Percentiles rank a stretch among this genome's conserved stretches.
These are phyloP conservation scores for Barnettozyma wickerhamii DNA, from an alignment of 805 yeast genomes.

Conservation along the genomic window DNA sequence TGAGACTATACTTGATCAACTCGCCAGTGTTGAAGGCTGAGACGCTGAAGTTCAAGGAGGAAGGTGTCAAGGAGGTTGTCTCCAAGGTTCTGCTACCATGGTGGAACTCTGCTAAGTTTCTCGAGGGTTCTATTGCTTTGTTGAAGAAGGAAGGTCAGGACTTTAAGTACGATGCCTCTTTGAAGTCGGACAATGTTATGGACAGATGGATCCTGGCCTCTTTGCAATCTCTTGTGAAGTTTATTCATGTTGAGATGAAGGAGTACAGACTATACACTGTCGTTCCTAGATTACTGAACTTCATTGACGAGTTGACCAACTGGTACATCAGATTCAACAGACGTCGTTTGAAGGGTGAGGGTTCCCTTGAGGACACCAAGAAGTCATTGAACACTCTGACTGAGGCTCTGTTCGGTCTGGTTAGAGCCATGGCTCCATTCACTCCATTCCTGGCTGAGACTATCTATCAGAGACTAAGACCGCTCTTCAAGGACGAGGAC, in stretches of 20 bases:
- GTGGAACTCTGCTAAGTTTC: conserved; percentile 97
- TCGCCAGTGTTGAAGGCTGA: conserved; percentile 98
- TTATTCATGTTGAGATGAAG: conserved; percentile 85
- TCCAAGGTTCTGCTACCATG: conserved; percentile 95
- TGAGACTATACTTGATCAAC: conserved; percentile 91
- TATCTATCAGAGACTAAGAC: conserved; percentile 73
- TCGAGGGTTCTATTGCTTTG: conserved; percentile 88
- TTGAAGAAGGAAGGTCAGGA: conserved; percentile 68
- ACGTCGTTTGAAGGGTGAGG: conserved; percentile 94
- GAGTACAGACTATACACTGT: conserved; percentile 92
- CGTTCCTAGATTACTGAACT: conserved; percentile 83
- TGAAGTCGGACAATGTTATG: conserved; percentile 83
- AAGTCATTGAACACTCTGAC: conserved; percentile 87
- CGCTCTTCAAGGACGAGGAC: conserved; percentile 54
- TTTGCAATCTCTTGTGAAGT: conserved; percentile 84
- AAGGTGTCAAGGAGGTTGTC: conserved; percentile 97
- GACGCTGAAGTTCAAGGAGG: conserved; percentile 94
- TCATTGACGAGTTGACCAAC: conserved; percentile 93
- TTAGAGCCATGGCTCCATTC: conserved; percentile 98
- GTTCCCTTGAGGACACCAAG: conserved; percentile 77
- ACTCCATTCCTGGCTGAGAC: conserved; percentile 94
- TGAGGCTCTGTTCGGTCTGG: conserved; percentile 83
- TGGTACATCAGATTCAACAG: conserved; percentile 99
- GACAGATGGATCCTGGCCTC: conserved; percentile 97
- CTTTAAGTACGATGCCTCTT: conserved; percentile 64